A percentile compares a stretch with the other conserved stretches of the same genome.
These are phyloP conservation scores for Gossypium lobatum DNA, from an alignment of 441 rosid species.

Conservation along the genomic window DNA sequence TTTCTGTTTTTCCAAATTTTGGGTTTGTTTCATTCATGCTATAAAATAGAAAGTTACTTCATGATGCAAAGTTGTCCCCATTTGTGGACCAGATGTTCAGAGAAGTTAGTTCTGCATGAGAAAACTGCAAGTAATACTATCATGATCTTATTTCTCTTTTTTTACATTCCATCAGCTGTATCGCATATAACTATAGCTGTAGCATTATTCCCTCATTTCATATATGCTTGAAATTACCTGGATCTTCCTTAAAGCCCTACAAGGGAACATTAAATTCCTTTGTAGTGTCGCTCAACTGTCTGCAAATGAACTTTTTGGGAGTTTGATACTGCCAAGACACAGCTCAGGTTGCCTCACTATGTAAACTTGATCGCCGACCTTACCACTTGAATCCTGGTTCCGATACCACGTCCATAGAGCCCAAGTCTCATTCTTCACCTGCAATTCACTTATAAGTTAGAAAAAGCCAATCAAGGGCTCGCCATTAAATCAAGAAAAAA, in stretches of 20 bases:
- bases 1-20: not conserved
- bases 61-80: not conserved
- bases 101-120: not conserved
- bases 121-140: not conserved
- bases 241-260: not conserved
- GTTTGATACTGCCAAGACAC: constrained; percentile 23
- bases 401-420: constrained; percentile 68
- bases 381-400: constrained; percentile 40
- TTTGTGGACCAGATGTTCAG: not conserved
- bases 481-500: not conserved
- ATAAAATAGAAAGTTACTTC: not conserved
- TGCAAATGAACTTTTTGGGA: constrained; percentile 1
- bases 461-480: not conserved
- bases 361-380: constrained; percentile 46
- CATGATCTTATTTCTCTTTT: not conserved
- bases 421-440: constrained; percentile 64
- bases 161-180: not conserved
- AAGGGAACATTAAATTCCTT: not conserved
- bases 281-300: not conserved
- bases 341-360: constrained; percentile 50
- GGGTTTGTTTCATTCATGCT: not conserved
- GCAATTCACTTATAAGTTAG: not conserved
- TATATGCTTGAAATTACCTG: not conserved
- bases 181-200: not conserved
- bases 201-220: not conserved